These are phyloP conservation scores for Xylariaceae sp. DNA, from an alignment of 2,329 filamentous ascomycete species.

Conservation along the genomic window DNA sequence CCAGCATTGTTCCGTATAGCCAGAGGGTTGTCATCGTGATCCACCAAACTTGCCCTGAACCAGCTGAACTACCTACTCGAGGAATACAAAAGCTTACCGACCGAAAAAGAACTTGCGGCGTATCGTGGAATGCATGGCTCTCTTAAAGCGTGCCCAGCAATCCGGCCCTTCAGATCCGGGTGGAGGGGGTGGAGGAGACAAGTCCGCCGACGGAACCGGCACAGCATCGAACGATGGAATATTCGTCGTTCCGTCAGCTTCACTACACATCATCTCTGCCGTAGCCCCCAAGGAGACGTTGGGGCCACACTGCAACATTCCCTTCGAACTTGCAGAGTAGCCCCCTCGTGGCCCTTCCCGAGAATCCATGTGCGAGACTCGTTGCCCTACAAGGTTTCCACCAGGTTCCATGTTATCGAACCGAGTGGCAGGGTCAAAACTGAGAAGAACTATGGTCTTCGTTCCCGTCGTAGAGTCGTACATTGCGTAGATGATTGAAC, in stretches of 20 bases:
- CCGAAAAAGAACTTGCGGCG: slow-evolving; percentile 11
- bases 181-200: neutral
- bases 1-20: neutral
- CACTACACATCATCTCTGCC: neutral
- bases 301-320: slow-evolving; percentile 10
- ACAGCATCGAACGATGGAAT: neutral
- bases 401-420: slow-evolving; percentile 24
- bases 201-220: neutral
- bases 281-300: slow-evolving; percentile 6
- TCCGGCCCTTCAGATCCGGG: neutral
- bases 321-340: neutral
- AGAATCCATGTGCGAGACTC: slow-evolving; percentile 3
- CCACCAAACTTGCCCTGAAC: neutral
- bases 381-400: slow-evolving; percentile 20
- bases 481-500: slow-evolving; percentile 28
- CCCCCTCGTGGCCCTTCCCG: neutral
- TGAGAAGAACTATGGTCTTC: slow-evolving; percentile 26
- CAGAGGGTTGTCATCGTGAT: neutral
- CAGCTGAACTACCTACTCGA: neutral
- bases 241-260: neutral
- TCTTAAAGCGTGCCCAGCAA: slow-evolving; percentile 9
- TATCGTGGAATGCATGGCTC: slow-evolving; percentile 15
- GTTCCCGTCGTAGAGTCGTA: slow-evolving; percentile 17
- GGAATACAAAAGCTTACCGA: neutral
- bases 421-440: slow-evolving; percentile 29